phyloP scores from a whole-genome alignment of 768 basidiomycete genomes.

The Coprinopsis sp. region DNA sequence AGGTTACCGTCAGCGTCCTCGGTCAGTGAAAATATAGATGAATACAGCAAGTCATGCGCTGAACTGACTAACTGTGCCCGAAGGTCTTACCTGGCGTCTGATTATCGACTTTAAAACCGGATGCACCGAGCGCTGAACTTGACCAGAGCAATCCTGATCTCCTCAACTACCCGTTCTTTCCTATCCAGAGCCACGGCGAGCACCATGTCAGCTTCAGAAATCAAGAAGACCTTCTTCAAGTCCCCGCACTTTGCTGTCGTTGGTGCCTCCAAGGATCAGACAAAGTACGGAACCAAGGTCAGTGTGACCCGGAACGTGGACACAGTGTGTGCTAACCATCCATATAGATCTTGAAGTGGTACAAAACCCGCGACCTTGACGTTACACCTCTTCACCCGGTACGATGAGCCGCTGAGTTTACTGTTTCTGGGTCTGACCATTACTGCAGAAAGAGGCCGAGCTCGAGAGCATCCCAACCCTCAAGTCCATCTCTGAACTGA shows the following conservation, averaged over 20 bases:
- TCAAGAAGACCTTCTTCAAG: conserved; percentile 58
- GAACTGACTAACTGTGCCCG: conserved; percentile 4
- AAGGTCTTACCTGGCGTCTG: conserved; percentile 1
- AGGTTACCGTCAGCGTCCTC: neutral
- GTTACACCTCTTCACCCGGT: conserved; percentile 78
- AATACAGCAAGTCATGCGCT: neutral
- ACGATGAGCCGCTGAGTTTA: conserved; percentile 18
- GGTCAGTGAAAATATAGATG: too few species aligned
- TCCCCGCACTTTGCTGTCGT: conserved; percentile 70
- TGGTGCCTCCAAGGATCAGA: conserved; percentile 75
- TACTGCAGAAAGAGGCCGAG: conserved; percentile 57
- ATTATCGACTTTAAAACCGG: neutral
- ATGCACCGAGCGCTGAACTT: neutral
- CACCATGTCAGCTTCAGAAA: conserved; percentile 25
- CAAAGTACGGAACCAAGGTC: conserved; percentile 77
- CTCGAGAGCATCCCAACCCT: conserved; percentile 64
- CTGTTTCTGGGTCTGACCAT: neutral
- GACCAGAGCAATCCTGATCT: conserved; percentile 1
- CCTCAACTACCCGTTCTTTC: conserved; percentile 2
- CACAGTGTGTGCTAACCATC: neutral
- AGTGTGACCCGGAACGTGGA: conserved; percentile 2
- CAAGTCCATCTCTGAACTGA: conserved; percentile 49
- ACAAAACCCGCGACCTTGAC: conserved; percentile 48
- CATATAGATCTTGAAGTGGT: conserved; percentile 74
- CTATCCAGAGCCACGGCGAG: conserved; percentile 16